Percentiles rank a stretch among this genome's conserved stretches.
Conservation (phyloP, 257 asterid species). For the Plantago elongata region DNA sequence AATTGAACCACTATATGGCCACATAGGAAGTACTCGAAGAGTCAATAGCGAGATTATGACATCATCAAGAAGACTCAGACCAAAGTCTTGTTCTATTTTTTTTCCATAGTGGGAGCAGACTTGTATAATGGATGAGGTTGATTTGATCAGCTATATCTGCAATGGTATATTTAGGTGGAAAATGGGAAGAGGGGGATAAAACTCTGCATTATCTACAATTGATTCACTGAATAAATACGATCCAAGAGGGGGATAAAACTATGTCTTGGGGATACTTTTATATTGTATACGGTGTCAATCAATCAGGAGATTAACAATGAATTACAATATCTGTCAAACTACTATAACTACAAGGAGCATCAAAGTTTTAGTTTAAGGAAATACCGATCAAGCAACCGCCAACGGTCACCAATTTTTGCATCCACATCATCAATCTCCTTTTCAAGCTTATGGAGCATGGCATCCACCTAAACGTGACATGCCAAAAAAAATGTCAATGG, state of each 20-base stretch:
- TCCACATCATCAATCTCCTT: constrained; percentile 96
- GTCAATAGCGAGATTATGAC: background rate
- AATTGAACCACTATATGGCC: background rate
- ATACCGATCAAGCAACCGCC: constrained; percentile 97
- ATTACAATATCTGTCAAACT: constrained; percentile 9
- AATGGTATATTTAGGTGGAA: too few relatives aligned
- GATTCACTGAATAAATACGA: too few relatives aligned
- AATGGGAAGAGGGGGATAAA: too few relatives aligned
- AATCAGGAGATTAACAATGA: constrained; percentile 10
- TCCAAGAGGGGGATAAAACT: too few relatives aligned
- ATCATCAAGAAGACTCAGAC: background rate
- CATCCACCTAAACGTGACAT: constrained; percentile 66
- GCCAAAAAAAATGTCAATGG: constrained; percentile 19
- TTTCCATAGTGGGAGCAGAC: background rate
- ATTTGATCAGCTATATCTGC: too few relatives aligned
- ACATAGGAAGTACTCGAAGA: constrained; percentile 6
- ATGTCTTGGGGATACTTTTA: background rate
- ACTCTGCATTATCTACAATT: too few relatives aligned
- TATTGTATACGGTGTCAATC: constrained; percentile 2
- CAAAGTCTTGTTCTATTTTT: background rate
- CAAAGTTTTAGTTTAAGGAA: constrained; percentile 8
- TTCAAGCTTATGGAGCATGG: constrained; percentile 95
- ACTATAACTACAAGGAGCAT: constrained; percentile 1
- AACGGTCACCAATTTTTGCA: constrained; percentile 83
- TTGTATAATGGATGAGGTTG: too few relatives aligned